Base-by-base conservation (phyloP, 2,329 filamentous ascomycete species). In the Fusarium xylarioides region DNA sequence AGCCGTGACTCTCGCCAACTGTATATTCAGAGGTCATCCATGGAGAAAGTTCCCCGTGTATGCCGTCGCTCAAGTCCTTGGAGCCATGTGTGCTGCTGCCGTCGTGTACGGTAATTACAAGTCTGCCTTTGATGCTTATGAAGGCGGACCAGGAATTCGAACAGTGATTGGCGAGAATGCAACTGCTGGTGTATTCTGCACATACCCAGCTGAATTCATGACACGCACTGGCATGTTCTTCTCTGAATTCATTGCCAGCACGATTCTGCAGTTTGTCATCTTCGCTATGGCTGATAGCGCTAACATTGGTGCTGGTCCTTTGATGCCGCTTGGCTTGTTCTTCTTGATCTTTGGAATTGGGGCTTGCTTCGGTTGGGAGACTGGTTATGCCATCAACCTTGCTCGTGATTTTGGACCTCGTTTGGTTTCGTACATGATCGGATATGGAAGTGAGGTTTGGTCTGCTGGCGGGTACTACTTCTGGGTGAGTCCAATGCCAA, bases 331-430 rank as follows among this genome's bases (percentile, higher is more conserved):
- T 4, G 88, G 84, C 12, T 81, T 93, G 11, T 92, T 93, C 82
- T 93, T 93, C 81, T 83, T 93, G 53, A 90, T 94, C 70, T 93
- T 93, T 77, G 92, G 91, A 12, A 89, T 94, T 28, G 91, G 91
- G 23, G 90, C 90, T 37, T 92, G 90, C 78, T 93, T 93, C 76
- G 92, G 92, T 11, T 93, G 91, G 91, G 89, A 94, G 80, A 94
- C 92, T 2, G 91, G 92, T 42, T 94, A 92, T 81, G 92, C 91
- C 21, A 93, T 93, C 73, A 94, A 94, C 76, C 81, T 93, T 46
- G 92, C 91, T 40, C 86, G 92, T 80, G 92, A 94, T 72, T 92
- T 94, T 77, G 91, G 91, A 2, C 91, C 91, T 15, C 85, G 92
- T 16, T 80, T 93, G 47, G 88, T 92, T 70, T 88, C 89, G 2